phyloP scores from a whole-genome alignment of 73 alveolate species.

The Stentor coeruleus region DNA sequence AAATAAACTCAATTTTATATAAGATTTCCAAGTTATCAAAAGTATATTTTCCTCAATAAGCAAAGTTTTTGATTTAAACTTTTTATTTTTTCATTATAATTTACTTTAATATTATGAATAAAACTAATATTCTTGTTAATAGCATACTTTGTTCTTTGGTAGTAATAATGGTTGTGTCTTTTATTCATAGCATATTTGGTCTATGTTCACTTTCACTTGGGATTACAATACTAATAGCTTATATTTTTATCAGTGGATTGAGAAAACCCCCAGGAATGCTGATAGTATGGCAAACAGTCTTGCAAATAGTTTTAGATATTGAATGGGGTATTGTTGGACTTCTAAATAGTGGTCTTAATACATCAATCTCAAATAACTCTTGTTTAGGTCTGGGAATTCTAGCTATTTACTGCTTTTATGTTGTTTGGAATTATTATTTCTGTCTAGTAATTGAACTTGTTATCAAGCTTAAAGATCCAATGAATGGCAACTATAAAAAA shows the following conservation, averaged over 20 bases:
- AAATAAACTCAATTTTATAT: too few species aligned
- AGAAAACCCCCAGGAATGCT: slow-evolving; percentile 28
- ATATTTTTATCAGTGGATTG: background rate
- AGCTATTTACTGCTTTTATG: background rate
- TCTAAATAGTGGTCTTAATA: background rate
- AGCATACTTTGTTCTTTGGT: too few species aligned
- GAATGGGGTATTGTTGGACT: background rate
- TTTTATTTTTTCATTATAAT: too few species aligned
- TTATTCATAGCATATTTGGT: slow-evolving; percentile 1
- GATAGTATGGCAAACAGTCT: background rate
- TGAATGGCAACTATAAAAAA: slow-evolving; percentile 13
- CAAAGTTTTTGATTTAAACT: too few species aligned
- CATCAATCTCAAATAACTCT: background rate
- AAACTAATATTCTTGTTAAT: too few species aligned
- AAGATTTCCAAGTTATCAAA: too few species aligned
- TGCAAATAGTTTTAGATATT: background rate
- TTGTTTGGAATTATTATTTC: background rate
- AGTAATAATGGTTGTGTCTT: background rate
- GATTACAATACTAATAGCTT: background rate
- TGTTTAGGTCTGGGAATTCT: background rate
- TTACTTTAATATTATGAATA: too few species aligned
- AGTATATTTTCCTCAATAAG: too few species aligned
- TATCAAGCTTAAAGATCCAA: slow-evolving; percentile 3
- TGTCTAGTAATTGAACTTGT: slow-evolving; percentile 3
- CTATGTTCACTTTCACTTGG: background rate